Base-by-base conservation (phyloP, 2,329 filamentous ascomycete species). In the Amauroascus niger region DNA sequence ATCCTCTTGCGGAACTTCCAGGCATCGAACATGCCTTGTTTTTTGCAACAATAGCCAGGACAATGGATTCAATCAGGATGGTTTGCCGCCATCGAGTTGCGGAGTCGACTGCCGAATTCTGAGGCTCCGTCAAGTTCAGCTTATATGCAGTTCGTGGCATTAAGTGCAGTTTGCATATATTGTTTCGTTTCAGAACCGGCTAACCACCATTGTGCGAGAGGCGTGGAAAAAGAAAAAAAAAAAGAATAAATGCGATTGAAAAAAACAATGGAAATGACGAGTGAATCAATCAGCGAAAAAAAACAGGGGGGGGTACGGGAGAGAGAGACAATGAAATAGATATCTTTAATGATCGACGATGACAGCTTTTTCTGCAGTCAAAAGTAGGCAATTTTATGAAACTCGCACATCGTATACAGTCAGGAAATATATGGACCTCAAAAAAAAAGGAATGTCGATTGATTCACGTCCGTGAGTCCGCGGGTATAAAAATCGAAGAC, bases 291-390 rank as follows among this genome's bases (percentile, higher is more conserved):
- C 4, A 32, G 6, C n/a, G 2, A 45, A 6, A 18, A 45, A 18
- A 45, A 6, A 14, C 26, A 2, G 39, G 46, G 11, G 35, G n/a
- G n/a, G n/a, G n/a, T n/a, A n/a, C n/a, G 22, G 16, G 6, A 44
- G 16, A 41, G n/a, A 41, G 18, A 41, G n/a, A 44, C 20, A 44
- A 44, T 44, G 22, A 45, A 18, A 45, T 7, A 45, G 26, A 18
- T 18, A 44, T 44, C 40, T 45, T 45, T 28, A 45, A 45, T 11
- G 43, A 45, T 37, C 32, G 45, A n/a, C 45, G n/a, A 37, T 33
- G 45, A n/a, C 45, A 14, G 45, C 45, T 9, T 48, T 9, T 37
- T 24, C 18, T 22, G 18, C 30, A 11, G 32, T n/a, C 30, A 22
- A 37, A 35, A 48, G 20, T 20, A 35, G 28, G 28, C 9, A 32